A percentile compares a stretch with the other conserved stretches of the same genome.
phyloP scores from a whole-genome alignment of 768 basidiomycete species.

The Tulasnella sp. region DNA sequence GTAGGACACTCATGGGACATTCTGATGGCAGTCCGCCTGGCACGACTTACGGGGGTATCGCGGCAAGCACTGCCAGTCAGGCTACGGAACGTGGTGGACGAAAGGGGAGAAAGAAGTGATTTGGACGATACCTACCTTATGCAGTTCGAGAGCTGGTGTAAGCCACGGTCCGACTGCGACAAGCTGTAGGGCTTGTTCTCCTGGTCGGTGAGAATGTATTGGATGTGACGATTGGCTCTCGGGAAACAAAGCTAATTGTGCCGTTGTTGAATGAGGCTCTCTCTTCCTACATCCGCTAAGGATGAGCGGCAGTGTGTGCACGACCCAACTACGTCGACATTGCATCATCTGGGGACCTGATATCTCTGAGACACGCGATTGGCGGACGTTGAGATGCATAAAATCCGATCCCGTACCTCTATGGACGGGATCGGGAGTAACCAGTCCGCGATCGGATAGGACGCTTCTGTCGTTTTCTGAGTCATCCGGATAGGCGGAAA shows the following conservation, averaged over 20 bases:
- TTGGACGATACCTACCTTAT: neutral
- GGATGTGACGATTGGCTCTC: neutral
- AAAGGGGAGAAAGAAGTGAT: conserved; percentile 10
- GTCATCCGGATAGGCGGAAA: neutral
- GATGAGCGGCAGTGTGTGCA: neutral
- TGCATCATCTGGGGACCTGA: no score
- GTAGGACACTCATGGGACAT: conserved; percentile 21
- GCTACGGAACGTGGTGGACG: conserved; percentile 8
- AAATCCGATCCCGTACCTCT: neutral
- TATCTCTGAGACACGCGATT: neutral
- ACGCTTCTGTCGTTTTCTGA: neutral
- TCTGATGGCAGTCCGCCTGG: conserved; percentile 23
- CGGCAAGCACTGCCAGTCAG: conserved; percentile 13
- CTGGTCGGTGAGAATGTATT: neutral
- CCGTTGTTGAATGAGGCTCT: no score
- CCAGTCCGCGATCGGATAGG: neutral
- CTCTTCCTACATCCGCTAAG: neutral
- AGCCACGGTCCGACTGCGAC: neutral
- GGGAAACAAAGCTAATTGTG: neutral
- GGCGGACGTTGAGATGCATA: no score
- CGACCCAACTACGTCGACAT: neutral
- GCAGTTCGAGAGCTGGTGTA: neutral
- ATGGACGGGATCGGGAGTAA: neutral
- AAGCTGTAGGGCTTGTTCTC: neutral
- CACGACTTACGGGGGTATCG: neutral